Percentiles rank a stretch among this genome's conserved stretches.
Conservation (phyloP, 441 rosid genomes). For the Brassica balearica region DNA sequence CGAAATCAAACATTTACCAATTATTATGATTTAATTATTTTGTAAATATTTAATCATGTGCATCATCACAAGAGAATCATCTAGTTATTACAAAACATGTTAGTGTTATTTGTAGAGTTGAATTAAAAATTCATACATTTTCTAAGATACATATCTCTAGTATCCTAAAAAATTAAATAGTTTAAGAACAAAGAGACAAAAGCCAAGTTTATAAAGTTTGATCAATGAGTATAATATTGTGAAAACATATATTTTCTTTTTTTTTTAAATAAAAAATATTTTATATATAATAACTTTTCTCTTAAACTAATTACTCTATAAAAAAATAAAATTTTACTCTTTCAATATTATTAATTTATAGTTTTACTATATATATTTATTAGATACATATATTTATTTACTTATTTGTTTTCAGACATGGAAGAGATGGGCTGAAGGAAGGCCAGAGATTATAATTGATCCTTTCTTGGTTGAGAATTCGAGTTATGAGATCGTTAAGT, state of each 20-base stretch:
- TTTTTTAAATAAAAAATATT: too few relatives aligned
- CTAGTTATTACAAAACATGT: background rate
- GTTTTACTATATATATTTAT: too few relatives aligned
- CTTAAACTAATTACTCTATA: background rate
- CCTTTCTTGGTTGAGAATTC: background rate
- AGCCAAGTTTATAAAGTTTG: background rate
- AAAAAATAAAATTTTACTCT: too few relatives aligned
- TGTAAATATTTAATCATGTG: background rate
- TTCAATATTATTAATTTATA: too few relatives aligned
- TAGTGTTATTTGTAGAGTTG: background rate
- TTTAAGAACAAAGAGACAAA: background rate
- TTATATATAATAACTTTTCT: too few relatives aligned
- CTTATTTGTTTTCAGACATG: background rate
- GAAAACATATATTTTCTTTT: background rate
- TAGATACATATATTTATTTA: background rate
- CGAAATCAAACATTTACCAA: too few relatives aligned
- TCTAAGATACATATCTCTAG: background rate
- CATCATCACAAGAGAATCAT: background rate
- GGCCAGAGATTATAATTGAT: background rate
- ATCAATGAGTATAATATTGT: background rate
- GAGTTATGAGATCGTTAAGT: too few relatives aligned
- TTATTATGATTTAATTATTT: too few relatives aligned
- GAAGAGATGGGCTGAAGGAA: background rate
- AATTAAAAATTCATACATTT: too few relatives aligned
- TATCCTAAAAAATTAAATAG: too few relatives aligned